Evolutionary conservation across 2,329 filamentous ascomycete genomes (phyloP).

Genomic region (Talaromyces sp.): DNA sequence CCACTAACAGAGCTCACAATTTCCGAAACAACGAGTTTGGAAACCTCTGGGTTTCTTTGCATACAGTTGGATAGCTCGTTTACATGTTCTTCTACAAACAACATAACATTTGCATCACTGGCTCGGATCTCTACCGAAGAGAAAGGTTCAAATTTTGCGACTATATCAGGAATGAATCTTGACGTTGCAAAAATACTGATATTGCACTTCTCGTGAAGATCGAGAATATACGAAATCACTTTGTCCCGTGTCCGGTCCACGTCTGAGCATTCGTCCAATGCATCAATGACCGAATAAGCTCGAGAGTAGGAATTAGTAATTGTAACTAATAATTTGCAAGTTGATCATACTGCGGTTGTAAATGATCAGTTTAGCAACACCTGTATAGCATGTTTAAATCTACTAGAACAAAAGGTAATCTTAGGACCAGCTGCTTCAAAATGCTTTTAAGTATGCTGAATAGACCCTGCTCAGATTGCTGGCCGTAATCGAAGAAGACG

Average conservation of each 20-base stretch:
- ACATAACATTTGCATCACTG: background rate
- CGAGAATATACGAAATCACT: slow-evolving; percentile 15
- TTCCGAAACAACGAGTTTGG: slow-evolving; percentile 14
- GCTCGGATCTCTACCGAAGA: background rate
- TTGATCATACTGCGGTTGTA: slow-evolving; percentile 14
- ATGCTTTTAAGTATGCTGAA: background rate
- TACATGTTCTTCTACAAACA: background rate
- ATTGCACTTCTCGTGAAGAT: slow-evolving; percentile 13
- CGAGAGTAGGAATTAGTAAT: slow-evolving; percentile 4
- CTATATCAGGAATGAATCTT: slow-evolving; percentile 21
- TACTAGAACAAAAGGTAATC: background rate
- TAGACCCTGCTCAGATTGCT: slow-evolving; percentile 9
- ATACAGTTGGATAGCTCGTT: slow-evolving; percentile 14
- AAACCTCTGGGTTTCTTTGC: slow-evolving; percentile 8
- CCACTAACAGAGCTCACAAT: slow-evolving; percentile 11
- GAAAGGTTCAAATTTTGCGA: slow-evolving; percentile 8
- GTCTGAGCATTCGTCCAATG: slow-evolving; percentile 17
- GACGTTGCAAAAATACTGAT: slow-evolving; percentile 26
- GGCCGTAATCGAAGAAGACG: slow-evolving; percentile 1
- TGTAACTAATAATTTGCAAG: background rate
- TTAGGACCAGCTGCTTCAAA: background rate
- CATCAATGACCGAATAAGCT: slow-evolving; percentile 18
- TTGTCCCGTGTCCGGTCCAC: slow-evolving; percentile 7
- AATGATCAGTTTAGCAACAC: background rate
- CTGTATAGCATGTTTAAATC: slow-evolving; percentile 13